Conservation (phyloP, 129 eudicot genomes). For the Flaveria ramosissima region DNA sequence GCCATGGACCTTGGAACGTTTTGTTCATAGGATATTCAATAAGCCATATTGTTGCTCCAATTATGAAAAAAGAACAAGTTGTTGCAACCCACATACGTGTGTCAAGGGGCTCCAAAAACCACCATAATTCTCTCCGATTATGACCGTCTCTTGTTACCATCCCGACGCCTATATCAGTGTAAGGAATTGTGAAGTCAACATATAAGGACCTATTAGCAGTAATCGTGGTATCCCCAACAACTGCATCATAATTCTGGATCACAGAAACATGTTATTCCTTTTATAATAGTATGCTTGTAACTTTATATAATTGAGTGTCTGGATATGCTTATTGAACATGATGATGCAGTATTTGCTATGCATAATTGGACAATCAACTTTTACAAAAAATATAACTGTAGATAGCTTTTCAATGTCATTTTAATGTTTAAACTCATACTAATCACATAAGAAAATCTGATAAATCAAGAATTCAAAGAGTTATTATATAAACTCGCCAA, state of each 20-base stretch:
- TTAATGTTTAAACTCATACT: no score
- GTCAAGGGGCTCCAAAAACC: slow-evolving; percentile 14
- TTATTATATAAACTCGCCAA: no score
- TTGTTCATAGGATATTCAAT: neutral
- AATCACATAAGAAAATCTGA: no score
- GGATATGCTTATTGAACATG: neutral
- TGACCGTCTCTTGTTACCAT: neutral
- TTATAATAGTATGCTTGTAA: neutral
- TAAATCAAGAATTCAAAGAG: no score
- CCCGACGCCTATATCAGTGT: slow-evolving; percentile 2
- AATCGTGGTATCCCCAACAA: slow-evolving; percentile 9
- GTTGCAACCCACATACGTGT: neutral
- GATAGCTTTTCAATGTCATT: no score
- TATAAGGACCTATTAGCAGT: slow-evolving; percentile 10
- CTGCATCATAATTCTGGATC: slow-evolving; percentile 9
- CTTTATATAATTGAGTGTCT: neutral
- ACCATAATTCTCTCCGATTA: neutral
- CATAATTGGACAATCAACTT: neutral
- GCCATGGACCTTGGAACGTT: slow-evolving; percentile 12
- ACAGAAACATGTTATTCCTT: slow-evolving; percentile 2
- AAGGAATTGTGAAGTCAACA: slow-evolving; percentile 12
- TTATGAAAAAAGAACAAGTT: slow-evolving; percentile 5
- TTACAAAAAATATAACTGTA: no score
- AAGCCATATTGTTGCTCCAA: slow-evolving; percentile 13
- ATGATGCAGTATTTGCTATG: neutral